Base-by-base conservation (phyloP, 2,329 filamentous ascomycete species). In the Neonectria ditissima region DNA sequence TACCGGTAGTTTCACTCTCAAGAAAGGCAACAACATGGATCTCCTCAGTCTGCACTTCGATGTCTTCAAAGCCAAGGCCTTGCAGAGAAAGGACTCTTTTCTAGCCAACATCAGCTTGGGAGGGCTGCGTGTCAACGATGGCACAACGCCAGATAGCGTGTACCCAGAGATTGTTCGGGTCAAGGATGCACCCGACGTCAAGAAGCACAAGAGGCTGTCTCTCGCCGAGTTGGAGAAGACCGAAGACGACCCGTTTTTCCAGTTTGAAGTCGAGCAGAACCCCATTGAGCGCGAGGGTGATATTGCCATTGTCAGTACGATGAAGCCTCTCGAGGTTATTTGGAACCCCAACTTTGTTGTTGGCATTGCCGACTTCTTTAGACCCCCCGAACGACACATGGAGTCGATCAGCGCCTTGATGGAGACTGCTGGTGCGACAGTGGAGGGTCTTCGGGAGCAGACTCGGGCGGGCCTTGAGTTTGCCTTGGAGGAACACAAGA, bases 401-500 rank as follows among this genome's bases (percentile, higher is more conserved):
- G 96, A 99, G 76, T 99, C 96, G 10, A 97, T 99, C 71, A 92
- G 90, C 13, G 97, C 96, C 2, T 85, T 99, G 59, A 93, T 99
- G 89, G 97, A 99, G 78, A 93, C 91, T 50, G 96, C 96, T 5
- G 94, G 96, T 24, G 95, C 95, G 2, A 99, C 96, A 0, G 95
- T 99, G 0, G 95, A 99, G 79, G 95, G 94, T 8, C 84, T 99
- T 62, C 88, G 97, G 34, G 94, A 98, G 77, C 97, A 99, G 80
- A 99, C 97, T 5, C 88, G 97, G 76, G 95, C 96, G 53, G 95
- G 96, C 26, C 87, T 99, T 34, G 94, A 99, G 78, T 99, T 97
- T 79, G 97, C 96, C 0, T 83, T 99, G 3, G 92, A 97, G 74
- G 97, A 99, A 76, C 96, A 99, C 84, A 98, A 97, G 83, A 98